A percentile compares a stretch with the other conserved stretches of the same genome.
These are phyloP conservation scores for Pelargonium nanum DNA, from an alignment of 345 rosid genomes.

Conservation along the genomic window DNA sequence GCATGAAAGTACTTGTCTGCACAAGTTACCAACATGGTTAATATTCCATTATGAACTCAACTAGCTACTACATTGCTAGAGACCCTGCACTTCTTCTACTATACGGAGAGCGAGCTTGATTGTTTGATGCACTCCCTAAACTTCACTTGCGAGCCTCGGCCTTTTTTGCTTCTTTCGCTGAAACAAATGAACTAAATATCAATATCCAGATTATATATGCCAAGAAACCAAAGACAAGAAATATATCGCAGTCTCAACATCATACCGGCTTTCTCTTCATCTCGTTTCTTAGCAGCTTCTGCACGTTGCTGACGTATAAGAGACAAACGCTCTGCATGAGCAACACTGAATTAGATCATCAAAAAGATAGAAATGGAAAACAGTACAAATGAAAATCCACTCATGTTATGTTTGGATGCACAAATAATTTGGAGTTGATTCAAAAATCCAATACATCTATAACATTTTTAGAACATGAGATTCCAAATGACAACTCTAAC, in stretches of 20 bases:
- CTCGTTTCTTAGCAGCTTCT: constrained; percentile 62
- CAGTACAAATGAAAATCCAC: neutral
- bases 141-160: constrained; percentile 46
- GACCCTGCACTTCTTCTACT: no score
- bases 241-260: neutral
- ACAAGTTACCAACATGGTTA: no score
- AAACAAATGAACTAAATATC: constrained; percentile 3
- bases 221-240: neutral
- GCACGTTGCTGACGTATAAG: constrained; percentile 82
- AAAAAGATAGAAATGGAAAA: neutral
- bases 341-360: constrained; percentile 1
- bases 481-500: no score
- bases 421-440: no score
- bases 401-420: neutral
- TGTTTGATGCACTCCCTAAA: no score
- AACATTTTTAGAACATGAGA: no score
- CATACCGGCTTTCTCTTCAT: constrained; percentile 64
- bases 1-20: no score
- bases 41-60: no score
- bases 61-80: no score
- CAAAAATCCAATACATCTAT: no score
- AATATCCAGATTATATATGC: neutral
- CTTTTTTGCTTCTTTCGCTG: constrained; percentile 64
- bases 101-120: no score
- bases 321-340: constrained; percentile 56